Conservation (phyloP, 257 asterid genomes). For the Ballota nigra region DNA sequence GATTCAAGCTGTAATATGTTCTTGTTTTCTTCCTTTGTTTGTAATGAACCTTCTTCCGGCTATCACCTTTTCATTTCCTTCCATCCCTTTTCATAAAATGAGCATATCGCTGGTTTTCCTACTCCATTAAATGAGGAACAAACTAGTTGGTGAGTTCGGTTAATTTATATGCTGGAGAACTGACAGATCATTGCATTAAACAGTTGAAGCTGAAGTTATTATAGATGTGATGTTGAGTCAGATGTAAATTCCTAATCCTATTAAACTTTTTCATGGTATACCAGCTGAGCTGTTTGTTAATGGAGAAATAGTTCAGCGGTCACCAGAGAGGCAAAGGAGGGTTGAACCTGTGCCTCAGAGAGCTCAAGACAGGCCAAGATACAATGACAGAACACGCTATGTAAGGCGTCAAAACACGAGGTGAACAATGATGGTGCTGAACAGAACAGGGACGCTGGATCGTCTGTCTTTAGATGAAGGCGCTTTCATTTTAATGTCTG, state of each 20-base stretch:
- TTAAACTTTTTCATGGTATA: not conserved
- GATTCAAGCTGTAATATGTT: not conserved
- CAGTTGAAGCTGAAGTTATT: not conserved
- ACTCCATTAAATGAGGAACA: not conserved
- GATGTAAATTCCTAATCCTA: not conserved
- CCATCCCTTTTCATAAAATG: not conserved
- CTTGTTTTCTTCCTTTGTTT: not conserved
- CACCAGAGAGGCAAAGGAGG: constrained; percentile 95
- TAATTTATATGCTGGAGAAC: constrained; percentile 1
- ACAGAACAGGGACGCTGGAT: too few relatives aligned
- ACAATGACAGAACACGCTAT: constrained; percentile 86
- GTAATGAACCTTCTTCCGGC: not conserved
- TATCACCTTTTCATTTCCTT: not conserved
- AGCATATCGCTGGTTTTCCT: not conserved
- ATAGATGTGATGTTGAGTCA: not conserved
- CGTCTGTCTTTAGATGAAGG: too few relatives aligned
- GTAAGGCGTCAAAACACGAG: constrained; percentile 65
- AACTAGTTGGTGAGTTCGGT: not conserved
- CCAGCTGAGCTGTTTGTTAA: constrained; percentile 86
- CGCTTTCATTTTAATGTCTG: too few relatives aligned
- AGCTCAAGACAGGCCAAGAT: constrained; percentile 88
- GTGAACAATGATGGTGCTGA: constrained; percentile 9
- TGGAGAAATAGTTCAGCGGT: constrained; percentile 90
- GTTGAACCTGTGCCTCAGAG: constrained; percentile 94
- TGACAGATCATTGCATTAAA: not conserved